phyloP scores from a whole-genome alignment of 1,139 yeast genomes.

The Hansenula sp. region DNA sequence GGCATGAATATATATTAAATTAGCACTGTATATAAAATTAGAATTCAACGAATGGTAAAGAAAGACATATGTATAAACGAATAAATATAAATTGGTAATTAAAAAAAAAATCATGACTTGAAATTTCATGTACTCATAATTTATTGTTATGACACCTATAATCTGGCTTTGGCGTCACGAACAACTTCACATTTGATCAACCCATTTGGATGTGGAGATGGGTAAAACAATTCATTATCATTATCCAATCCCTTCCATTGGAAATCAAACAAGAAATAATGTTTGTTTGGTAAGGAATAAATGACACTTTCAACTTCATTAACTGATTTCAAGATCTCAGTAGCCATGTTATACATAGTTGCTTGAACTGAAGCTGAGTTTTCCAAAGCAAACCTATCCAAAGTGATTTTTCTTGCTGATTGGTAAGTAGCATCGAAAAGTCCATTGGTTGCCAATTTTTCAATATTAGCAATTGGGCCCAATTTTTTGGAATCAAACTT shows the following conservation, averaged over 20 bases:
- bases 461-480: conserved; percentile 47
- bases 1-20: neutral
- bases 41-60: neutral
- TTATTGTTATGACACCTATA: conserved; percentile 21
- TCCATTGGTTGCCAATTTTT: conserved; percentile 52
- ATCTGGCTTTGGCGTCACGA: conserved; percentile 50
- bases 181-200: conserved; percentile 83
- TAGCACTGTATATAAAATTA: neutral
- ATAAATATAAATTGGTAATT: neutral
- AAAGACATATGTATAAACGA: neutral
- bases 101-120: neutral
- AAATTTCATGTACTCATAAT: neutral
- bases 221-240: conserved; percentile 82
- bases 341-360: conserved; percentile 90
- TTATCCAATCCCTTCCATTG: conserved; percentile 81
- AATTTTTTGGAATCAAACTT: conserved; percentile 52
- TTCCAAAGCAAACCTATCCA: conserved; percentile 77
- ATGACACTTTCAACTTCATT: conserved; percentile 59
- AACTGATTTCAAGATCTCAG: conserved; percentile 58
- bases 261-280: conserved; percentile 75
- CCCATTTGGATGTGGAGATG: conserved; percentile 91
- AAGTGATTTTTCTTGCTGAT: conserved; percentile 62
- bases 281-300: conserved; percentile 85
- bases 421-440: conserved; percentile 60
- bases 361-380: conserved; percentile 92